A percentile compares a stretch with the other conserved stretches of the same genome.
Evolutionary conservation across 2,329 filamentous ascomycete species (phyloP).

Genomic region (Neofusicoccum ribis): DNA sequence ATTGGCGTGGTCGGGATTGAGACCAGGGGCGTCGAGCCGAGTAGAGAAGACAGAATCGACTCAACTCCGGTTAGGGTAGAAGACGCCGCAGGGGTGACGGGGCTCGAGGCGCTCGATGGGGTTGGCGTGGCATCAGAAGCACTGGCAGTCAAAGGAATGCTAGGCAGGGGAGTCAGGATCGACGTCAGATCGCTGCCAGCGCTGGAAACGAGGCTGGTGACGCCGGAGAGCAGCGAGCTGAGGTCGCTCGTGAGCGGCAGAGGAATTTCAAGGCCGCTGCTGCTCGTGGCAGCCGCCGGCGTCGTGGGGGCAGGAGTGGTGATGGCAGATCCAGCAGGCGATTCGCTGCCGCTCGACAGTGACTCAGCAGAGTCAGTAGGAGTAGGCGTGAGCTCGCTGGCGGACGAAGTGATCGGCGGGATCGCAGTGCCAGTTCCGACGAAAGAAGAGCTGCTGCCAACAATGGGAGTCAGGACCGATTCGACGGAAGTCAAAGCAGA

Average conservation of each 20-base stretch:
- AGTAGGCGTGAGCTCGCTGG: background rate
- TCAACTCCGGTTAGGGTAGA: background rate
- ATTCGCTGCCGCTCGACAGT: background rate
- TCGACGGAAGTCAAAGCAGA: background rate
- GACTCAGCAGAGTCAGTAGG: background rate
- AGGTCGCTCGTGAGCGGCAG: conserved; percentile 16
- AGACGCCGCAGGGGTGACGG: background rate
- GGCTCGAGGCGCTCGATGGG: background rate
- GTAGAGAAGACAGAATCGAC: conserved; percentile 15
- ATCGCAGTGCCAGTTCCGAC: background rate
- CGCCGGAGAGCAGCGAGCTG: conserved; percentile 11
- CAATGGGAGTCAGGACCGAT: conserved; percentile 3
- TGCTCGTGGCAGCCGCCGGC: conserved; percentile 6
- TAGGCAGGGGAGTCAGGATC: conserved; percentile 1
- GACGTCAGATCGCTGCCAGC: conserved; percentile 4
- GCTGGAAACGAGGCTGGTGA: conserved; percentile 10
- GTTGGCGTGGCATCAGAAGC: background rate
- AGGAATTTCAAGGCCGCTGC: conserved; percentile 4
- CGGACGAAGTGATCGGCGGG: conserved; percentile 3
- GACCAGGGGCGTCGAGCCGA: conserved; percentile 8
- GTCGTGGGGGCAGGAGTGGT: background rate
- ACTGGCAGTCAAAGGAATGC: background rate
- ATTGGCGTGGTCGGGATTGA: conserved; percentile 18
- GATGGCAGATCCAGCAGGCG: background rate
- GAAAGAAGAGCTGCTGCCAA: conserved; percentile 1